phyloP scores from a whole-genome alignment of 768 basidiomycete genomes.

The Kwoniella dendrophila region DNA sequence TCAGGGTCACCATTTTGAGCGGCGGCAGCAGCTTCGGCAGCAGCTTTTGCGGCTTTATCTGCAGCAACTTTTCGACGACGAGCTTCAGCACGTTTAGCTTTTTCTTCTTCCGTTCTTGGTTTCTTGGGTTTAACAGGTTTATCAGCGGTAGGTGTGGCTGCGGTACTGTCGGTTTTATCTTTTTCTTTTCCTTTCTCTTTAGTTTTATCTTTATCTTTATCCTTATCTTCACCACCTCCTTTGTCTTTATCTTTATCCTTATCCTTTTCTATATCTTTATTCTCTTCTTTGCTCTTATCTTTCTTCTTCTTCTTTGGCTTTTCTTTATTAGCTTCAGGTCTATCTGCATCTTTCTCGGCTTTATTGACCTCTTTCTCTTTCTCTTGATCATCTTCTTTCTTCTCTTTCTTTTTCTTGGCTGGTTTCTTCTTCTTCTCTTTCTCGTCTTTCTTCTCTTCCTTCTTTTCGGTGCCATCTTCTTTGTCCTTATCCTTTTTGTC shows the following conservation, averaged over 20 bases:
- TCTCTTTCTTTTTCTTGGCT: too few relatives aligned
- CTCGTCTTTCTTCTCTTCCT: conserved; percentile 3
- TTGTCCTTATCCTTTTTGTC: conserved; percentile 5
- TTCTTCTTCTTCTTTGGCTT: conserved; percentile 12
- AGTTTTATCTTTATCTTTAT: conserved; percentile 6
- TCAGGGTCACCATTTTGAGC: not conserved
- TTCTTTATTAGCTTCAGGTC: not conserved
- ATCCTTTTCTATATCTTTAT: conserved; percentile 12
- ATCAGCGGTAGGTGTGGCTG: conserved; percentile 1
- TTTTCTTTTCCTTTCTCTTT: not conserved
- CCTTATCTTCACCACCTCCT: too few relatives aligned
- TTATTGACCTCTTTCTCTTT: too few relatives aligned
- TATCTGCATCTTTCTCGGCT: conserved; percentile 9
- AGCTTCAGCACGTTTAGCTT: conserved; percentile 16
- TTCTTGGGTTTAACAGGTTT: conserved; percentile 24
- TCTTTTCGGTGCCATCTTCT: conserved; percentile 10
- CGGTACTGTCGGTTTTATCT: not conserved
- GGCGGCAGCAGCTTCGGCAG: conserved; percentile 5
- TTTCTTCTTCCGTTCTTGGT: conserved; percentile 22
- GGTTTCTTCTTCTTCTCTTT: conserved; percentile 5
- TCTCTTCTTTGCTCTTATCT: conserved; percentile 6
- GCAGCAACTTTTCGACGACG: conserved; percentile 15
- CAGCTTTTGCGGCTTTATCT: conserved; percentile 15
- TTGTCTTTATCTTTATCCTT: conserved; percentile 10
- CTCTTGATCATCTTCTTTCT: conserved; percentile 4